Base-by-base conservation (phyloP, 2,329 filamentous ascomycete species). In the Zymoseptoria passerinii region DNA sequence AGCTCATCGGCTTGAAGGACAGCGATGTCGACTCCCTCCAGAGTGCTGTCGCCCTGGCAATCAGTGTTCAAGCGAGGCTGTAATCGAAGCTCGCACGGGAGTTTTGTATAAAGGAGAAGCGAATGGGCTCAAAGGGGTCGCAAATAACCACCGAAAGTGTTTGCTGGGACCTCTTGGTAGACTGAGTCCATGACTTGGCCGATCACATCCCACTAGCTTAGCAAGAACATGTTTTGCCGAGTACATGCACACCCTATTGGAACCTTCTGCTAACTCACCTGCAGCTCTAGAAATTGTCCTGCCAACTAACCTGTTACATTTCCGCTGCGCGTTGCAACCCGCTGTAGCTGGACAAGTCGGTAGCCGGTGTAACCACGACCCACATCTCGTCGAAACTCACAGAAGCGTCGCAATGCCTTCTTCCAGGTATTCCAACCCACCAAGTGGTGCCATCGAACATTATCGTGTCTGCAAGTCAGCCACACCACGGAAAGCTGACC, bases 21-120 rank as follows among this genome's bases (percentile, higher is more conserved):
- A 74, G 81, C 27, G 50, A 56, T 13, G 70, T 80, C 54, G 82
- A 86, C 58, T 79, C 77, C 0, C 67, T 89, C 61, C 71, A 75
- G 57, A 74, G 76, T 54, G 74, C 78, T 35, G 76, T 83, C 3
- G 66, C 58, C 54, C 70, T 68, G 59, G 68, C 71, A 2, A 66
- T 72, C 28, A 59, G 65, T 50, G 60, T 67, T 28, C 67, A 71
- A 59, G 40, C 35, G 3, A 44, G 16, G 4, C 35, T 44, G 35
- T 44, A 44, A 16, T 4, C 5, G 35, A 23, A 4, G 23, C 23
- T 4, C 35, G 5, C 13, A 16, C 5, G 10, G 35, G 16, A 5
- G 13, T 1, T 44, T 16, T 13, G 35, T 16, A n/a, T 1, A 44
- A 44, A 13, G 35, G 5, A n/a, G 35, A 6, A 44, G 35, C n/a